Evolutionary conservation across 768 basidiomycete species (phyloP), one percentile per base, ranked within the genome.

Genomic region (Gelatoporia subvermispora): DNA sequence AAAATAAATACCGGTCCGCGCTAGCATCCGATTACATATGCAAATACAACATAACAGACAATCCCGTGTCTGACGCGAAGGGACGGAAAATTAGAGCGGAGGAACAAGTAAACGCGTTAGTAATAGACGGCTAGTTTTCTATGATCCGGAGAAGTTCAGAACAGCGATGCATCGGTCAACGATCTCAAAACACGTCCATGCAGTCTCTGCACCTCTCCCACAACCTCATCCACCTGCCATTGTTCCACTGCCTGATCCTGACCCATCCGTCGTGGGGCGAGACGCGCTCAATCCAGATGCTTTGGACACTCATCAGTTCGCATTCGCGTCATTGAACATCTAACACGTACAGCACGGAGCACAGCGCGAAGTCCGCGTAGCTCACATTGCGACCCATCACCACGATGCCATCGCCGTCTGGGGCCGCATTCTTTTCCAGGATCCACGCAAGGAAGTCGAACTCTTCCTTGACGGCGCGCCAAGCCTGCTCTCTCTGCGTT

Each of bases 181-280:
- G 28, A 13, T 31, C 28, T 49, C 50, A 58, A 20, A 42, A 73
- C 18, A 81, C 82, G 53, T 88, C 85, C 84, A 85, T 86, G 54
- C 77, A 83, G 16, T 71, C 75, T 47, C 68, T 69, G 65, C 85
- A 87, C 25, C 79, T 67, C 44, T 82, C 79, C 66, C 73, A 79
- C 43, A 89, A 65, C 40, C 75, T 68, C 42, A 70, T 66, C 86
- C 86, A 89, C 37, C 85, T 63, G 3, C 86, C 84, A 3, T 70
- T 73, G 57, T 85, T 81, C 85, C 85, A 88, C 22, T 76, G 73
- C 43, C 78, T 66, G n/a, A 88, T 73, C 45, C 79, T 68, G 20
- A 73, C 68, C 86, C 86, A 89, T 13, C 82, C 84, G 53, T 88
- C 84, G 48, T 83, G 79, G n/a, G 82, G 75, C 3, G 84, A 77